Evolutionary conservation across 805 yeast species (phyloP), one percentile per base, ranked within the genome.

Genomic region (Candida stauntonica): DNA sequence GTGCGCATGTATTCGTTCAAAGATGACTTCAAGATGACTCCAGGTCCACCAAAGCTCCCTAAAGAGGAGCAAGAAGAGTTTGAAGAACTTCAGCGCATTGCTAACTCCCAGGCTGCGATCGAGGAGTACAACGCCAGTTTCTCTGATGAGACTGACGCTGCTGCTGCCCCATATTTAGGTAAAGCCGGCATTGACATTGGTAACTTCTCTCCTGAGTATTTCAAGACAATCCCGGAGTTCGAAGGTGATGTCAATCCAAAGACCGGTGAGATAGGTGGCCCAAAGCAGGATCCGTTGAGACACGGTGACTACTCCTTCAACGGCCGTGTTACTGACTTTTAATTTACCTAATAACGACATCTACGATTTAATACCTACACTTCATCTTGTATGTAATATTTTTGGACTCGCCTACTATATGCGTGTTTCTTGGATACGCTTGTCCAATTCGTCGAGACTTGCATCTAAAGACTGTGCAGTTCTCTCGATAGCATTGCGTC

Each of bases 211-310:
- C 83, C 89, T 2, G 85, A 77, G 39, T 77, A 70, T 47, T 72
- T 83, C 58, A 78, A 82, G 60, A 81, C 88, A 4, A 81, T 88
- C 38, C 95, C 96, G 2, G 99, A 93, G 55, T 93, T 93, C 57
- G 96, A 89, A 62, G 99, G 99, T 2, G 89, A 88, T 45, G 78
- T 72, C 14, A 93, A 93, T 57, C 99, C 99, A 0, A 73, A 68
- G 41, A 93, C 99, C 1, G 99, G 99, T 3, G 99, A 93, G 63
- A 70, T 82, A 17, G 96, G 96, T 33, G 99, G 99, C 0, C 99
- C 99, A 18, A 93, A 93, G 56, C 98, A 93, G 61, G 97, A 93
- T 56, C 99, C 99, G 1, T 70, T 87, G 47, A 77, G 79, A 52
- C 91, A 86, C 52, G 88, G 88, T 14, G 98, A 89, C 53, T 93